phyloP scores from a whole-genome alignment of 306 rosid species.

The Casuarina cunninghamiana region DNA sequence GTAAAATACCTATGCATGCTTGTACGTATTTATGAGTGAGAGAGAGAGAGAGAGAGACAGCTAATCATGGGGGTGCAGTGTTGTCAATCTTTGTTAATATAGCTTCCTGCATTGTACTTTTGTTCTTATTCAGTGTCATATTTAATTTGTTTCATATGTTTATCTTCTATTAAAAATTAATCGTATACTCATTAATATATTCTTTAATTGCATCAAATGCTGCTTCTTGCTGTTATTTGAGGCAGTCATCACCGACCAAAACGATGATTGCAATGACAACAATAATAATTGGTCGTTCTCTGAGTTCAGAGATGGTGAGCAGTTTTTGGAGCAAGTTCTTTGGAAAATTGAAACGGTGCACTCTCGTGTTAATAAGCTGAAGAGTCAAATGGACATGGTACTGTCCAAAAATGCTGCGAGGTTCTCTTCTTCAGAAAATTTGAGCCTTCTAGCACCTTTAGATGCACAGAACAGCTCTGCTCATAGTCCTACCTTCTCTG shows the following conservation, averaged over 20 bases:
- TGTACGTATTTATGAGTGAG: not conserved
- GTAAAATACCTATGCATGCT: not conserved
- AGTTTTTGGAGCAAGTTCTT: constrained; percentile 64
- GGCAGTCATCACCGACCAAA: constrained; percentile 50
- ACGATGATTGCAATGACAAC: constrained; percentile 46
- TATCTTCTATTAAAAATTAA: constrained; percentile 5
- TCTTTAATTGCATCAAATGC: constrained; percentile 4
- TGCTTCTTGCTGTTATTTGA: constrained; percentile 18
- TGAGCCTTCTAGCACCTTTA: constrained; percentile 64
- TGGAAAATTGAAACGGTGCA: constrained; percentile 67
- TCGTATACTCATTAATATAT: not conserved
- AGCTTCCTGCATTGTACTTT: not conserved
- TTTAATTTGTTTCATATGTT: not conserved
- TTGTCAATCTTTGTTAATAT: not conserved
- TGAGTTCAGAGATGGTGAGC: constrained; percentile 49
- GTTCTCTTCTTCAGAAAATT: constrained; percentile 78
- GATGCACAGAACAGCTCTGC: constrained; percentile 73
- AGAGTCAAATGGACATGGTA: constrained; percentile 52
- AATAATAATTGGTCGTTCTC: constrained; percentile 47
- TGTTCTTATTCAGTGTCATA: not conserved
- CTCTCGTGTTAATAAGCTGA: constrained; percentile 68
- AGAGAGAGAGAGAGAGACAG: not conserved
- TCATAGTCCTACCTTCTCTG: constrained; percentile 67
- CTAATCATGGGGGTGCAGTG: not conserved
- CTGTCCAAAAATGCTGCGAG: constrained; percentile 58